Conservation (phyloP, 306 rosid genomes). For the Lathyrus oleraceus region DNA sequence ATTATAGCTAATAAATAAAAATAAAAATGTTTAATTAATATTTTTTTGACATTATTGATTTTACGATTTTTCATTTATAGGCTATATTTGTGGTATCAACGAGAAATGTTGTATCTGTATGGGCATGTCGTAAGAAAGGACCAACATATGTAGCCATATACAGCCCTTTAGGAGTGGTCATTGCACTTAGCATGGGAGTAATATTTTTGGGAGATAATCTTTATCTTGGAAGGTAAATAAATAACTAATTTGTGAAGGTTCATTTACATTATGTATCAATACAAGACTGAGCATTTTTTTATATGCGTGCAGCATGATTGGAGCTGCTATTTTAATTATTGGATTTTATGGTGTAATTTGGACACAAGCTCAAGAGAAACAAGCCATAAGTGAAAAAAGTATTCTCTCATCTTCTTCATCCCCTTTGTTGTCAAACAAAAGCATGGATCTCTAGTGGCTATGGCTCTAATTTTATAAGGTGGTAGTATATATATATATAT, state of each 20-base stretch:
- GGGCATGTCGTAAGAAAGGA: slow-evolving; percentile 54
- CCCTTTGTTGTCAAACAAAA: slow-evolving; percentile 10
- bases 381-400: background rate
- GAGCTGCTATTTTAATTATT: slow-evolving; percentile 38
- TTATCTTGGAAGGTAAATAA: slow-evolving; percentile 50
- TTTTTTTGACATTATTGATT: background rate
- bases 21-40: too few relatives aligned
- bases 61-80: slow-evolving; percentile 21
- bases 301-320: slow-evolving; percentile 42
- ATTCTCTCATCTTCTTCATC: slow-evolving; percentile 24
- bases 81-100: slow-evolving; percentile 39
- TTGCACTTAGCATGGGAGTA: slow-evolving; percentile 54
- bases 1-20: background rate
- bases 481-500: too few relatives aligned
- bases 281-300: background rate
- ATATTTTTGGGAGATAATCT: slow-evolving; percentile 50
- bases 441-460: background rate
- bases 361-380: slow-evolving; percentile 46
- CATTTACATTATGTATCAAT: background rate
- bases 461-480: background rate
- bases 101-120: slow-evolving; percentile 21
- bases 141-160: slow-evolving; percentile 54
- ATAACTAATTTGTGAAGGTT: background rate
- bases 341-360: slow-evolving; percentile 61
- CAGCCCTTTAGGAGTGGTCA: slow-evolving; percentile 46